phyloP scores from a whole-genome alignment of 2,329 filamentous ascomycete genomes.

The Chaetomiaceae sp. region DNA sequence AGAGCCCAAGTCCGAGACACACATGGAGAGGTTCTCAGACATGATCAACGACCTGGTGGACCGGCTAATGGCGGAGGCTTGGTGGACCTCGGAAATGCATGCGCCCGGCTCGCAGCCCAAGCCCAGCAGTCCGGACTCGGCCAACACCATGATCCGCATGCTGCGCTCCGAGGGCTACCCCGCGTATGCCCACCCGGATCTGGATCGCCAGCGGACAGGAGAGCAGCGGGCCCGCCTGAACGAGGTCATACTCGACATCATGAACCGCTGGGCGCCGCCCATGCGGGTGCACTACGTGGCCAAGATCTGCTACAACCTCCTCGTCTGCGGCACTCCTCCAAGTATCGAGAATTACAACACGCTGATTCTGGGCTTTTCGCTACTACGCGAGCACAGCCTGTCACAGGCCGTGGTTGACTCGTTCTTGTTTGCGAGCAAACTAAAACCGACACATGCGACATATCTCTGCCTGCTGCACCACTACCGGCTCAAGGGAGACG shows the following conservation, averaged over 20 bases:
- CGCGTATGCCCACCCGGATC: slow-evolving; percentile 26
- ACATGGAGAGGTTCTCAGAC: slow-evolving; percentile 20
- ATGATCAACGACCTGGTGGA: slow-evolving; percentile 32
- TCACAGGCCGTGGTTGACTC: slow-evolving; percentile 51
- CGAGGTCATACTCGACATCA: slow-evolving; percentile 26
- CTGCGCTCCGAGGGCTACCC: slow-evolving; percentile 35
- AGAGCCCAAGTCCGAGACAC: slow-evolving; percentile 23
- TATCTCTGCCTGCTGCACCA: slow-evolving; percentile 48
- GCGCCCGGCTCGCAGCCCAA: slow-evolving; percentile 19
- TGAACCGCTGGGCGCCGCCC: slow-evolving; percentile 25
- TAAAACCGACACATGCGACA: slow-evolving; percentile 47
- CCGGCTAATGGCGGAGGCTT: slow-evolving; percentile 29
- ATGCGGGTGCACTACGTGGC: slow-evolving; percentile 31
- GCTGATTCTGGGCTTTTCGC: slow-evolving; percentile 62
- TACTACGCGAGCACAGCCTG: slow-evolving; percentile 45
- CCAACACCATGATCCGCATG: slow-evolving; percentile 31
- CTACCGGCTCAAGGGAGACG: slow-evolving; percentile 40
- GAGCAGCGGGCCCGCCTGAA: slow-evolving; percentile 25
- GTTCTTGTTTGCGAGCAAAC: slow-evolving; percentile 41
- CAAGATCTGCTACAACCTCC: slow-evolving; percentile 62
- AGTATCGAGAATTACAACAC: slow-evolving; percentile 67
- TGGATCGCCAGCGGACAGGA: slow-evolving; percentile 21
- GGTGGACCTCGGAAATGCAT: slow-evolving; percentile 24
- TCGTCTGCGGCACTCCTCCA: slow-evolving; percentile 57
- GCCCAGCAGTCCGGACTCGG: slow-evolving; percentile 31